phyloP scores from a whole-genome alignment of 352 stramenopile species.

The Globisporangium acanthophoron region DNA sequence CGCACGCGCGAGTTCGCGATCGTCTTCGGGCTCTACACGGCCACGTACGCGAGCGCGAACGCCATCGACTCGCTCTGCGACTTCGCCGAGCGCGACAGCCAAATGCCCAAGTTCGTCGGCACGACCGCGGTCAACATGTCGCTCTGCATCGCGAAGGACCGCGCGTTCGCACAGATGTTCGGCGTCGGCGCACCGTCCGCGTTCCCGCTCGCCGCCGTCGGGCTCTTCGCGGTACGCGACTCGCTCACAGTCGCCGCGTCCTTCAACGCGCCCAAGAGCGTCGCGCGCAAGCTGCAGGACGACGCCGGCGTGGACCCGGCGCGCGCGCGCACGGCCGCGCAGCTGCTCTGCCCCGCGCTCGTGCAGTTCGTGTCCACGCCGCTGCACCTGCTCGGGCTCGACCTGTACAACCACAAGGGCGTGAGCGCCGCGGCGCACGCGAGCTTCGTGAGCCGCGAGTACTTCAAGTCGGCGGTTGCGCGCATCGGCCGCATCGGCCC shows the following conservation, averaged over 20 bases:
- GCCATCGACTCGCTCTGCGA: conserved; percentile 83
- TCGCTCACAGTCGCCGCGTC: conserved; percentile 82
- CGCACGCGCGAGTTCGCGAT: conserved; percentile 84
- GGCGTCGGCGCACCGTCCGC: conserved; percentile 68
- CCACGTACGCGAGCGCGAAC: conserved; percentile 88
- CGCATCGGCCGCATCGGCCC: conserved; percentile 85
- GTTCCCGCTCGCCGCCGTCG: conserved; percentile 76
- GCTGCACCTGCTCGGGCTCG: conserved; percentile 83
- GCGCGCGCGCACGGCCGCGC: conserved; percentile 52
- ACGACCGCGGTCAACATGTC: conserved; percentile 90
- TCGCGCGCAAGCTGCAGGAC: conserved; percentile 61
- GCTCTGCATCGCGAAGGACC: conserved; percentile 88
- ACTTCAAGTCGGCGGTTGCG: conserved; percentile 78
- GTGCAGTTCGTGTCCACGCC: conserved; percentile 89
- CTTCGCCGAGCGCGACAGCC: conserved; percentile 56
- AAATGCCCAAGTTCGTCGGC: conserved; percentile 86
- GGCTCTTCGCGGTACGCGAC: conserved; percentile 85
- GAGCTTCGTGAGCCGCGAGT: conserved; percentile 74
- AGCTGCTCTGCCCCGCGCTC: conserved; percentile 76
- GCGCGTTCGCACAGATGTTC: conserved; percentile 90
- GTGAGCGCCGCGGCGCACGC: conserved; percentile 25
- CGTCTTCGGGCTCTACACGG: conserved; percentile 88
- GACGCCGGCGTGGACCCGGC: conserved; percentile 38
- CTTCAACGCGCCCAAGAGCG: conserved; percentile 79
- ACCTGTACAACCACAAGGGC: conserved; percentile 84